Evolutionary conservation across 441 rosid genomes (phyloP), one percentile per base, ranked within the genome.

Genomic region (Manihot esculenta): DNA sequence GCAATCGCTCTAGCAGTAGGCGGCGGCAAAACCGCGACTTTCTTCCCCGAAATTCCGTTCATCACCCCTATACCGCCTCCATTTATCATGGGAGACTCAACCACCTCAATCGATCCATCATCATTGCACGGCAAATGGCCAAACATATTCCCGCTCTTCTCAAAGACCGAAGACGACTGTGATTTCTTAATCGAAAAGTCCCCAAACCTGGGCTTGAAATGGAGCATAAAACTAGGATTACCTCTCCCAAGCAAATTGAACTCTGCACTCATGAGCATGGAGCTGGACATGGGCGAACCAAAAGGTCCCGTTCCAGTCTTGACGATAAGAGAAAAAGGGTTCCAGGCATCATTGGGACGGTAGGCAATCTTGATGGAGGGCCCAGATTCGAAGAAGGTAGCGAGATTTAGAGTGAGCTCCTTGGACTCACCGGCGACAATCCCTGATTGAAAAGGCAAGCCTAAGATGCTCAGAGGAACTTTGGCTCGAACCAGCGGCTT

Each of bases 241-340:
- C 89, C 86, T 35, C 70, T 76, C 33, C 84, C 86, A 3, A 88
- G 79, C 60, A 93, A 81, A 71, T 85, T 87, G 75, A 93, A 91
- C 74, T 93, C 94, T 15, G 98, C 98, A 64, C 92, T 89, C 97
- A 93, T 91, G 18, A 85, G 80, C 88, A 93, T 72, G 24, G 94
- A 84, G 77, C 89, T 83, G 3, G 87, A 76, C 41, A 76, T 6
- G 0, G 96, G 97, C 2, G 98, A 89, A 3, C 98, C 98, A 74
- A 85, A 85, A 1, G 88, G 74, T 3, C 98, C 98, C 3, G 87
- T 81, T 0, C 98, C 98, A 26, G 92, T 89, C 77, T 87, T 87
- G 77, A 91, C 79, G 58, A 84, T 75, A n/a, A 93, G 81, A 1
- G 98, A 94, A 87, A 91, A 91, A 10, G 96, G 94, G 54, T 87